A percentile compares a stretch with the other conserved stretches of the same genome.
phyloP scores from a whole-genome alignment of 2,329 filamentous ascomycete species.

The Tolypocladium tropicale region DNA sequence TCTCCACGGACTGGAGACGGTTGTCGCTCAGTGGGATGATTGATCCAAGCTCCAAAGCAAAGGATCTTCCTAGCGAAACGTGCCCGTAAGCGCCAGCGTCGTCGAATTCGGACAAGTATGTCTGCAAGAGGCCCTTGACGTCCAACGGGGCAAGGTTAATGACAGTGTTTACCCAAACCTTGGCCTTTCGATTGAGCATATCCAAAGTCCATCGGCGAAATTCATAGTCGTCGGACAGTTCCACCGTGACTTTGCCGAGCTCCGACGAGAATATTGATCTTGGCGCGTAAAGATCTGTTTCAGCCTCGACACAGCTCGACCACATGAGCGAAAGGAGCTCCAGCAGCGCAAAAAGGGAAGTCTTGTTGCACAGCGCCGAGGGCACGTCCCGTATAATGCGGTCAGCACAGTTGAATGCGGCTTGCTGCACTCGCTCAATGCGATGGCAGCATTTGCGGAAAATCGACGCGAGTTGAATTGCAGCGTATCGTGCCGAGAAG shows the following conservation, averaged over 20 bases:
- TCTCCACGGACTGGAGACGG: constrained; percentile 71
- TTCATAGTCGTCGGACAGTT: constrained; percentile 87
- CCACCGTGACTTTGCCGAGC: constrained; percentile 68
- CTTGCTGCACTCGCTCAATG: constrained; percentile 82
- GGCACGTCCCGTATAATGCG: constrained; percentile 77
- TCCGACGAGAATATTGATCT: constrained; percentile 69
- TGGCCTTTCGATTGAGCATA: constrained; percentile 65
- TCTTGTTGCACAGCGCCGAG: constrained; percentile 80
- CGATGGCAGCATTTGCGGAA: constrained; percentile 89
- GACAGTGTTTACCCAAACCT: constrained; percentile 67
- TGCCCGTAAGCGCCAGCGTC: constrained; percentile 88
- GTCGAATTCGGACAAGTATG: constrained; percentile 89
- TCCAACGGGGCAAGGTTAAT: constrained; percentile 83
- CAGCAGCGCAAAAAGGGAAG: constrained; percentile 82
- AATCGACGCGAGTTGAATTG: constrained; percentile 73
- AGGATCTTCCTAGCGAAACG: constrained; percentile 83
- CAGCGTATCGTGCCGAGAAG: constrained; percentile 88
- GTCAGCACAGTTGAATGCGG: constrained; percentile 74
- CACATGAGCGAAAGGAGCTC: constrained; percentile 92
- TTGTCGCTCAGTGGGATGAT: constrained; percentile 80
- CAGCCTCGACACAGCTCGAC: constrained; percentile 85
- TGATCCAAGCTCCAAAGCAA: constrained; percentile 86
- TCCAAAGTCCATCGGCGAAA: constrained; percentile 74
- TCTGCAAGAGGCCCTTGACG: constrained; percentile 90
- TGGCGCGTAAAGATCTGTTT: constrained; percentile 89